Base-by-base conservation (phyloP, 2,329 filamentous ascomycete genomes). In the Fusarium aywerte region DNA sequence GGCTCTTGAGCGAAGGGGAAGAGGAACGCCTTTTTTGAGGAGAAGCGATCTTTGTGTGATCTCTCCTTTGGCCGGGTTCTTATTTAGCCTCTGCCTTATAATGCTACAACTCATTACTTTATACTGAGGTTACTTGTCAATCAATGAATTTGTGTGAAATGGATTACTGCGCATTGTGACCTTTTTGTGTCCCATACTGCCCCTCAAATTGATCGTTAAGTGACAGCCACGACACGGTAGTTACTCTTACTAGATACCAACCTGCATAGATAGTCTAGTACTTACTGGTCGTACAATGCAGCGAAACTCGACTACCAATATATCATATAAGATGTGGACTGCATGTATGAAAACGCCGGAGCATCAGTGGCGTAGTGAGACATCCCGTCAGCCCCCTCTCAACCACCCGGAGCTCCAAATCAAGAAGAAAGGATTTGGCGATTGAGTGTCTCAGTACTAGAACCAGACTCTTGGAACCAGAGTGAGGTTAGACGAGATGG, bases 101-200 rank as follows among this genome's bases (percentile, higher is more conserved):
- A 77, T 78, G 75, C 76, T 80, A 78, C 82, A 82, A 81, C 81
- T 78, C 77, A 77, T 72, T 79, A 10, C 8, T 27, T 5, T 3
- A 11, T 27, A 27, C 27, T 27, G 27, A n/a, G n/a, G n/a, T 5
- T 27, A 10, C 27, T 27, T 27, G 27, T 27, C 27, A 9, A 9
- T 27, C 27, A 27, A 27, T 10, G n/a, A n/a, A n/a, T n/a, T n/a
- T n/a, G n/a, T n/a, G n/a, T n/a, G n/a, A n/a, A n/a, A n/a, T n/a
- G n/a, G n/a, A n/a, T n/a, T n/a, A n/a, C n/a, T n/a, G n/a, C n/a
- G n/a, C 27, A 27, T 3, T 27, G 9, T 10, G 27, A 27, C 27
- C 27, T 27, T n/a, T n/a, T n/a, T 27, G 27, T 10, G 11, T 27
- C 27, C 27, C 27, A 27, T 10, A 10, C 8, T 10, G 11, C 8